Conservation (phyloP, 78 protist species). For the Diacronema lutheri region DNA sequence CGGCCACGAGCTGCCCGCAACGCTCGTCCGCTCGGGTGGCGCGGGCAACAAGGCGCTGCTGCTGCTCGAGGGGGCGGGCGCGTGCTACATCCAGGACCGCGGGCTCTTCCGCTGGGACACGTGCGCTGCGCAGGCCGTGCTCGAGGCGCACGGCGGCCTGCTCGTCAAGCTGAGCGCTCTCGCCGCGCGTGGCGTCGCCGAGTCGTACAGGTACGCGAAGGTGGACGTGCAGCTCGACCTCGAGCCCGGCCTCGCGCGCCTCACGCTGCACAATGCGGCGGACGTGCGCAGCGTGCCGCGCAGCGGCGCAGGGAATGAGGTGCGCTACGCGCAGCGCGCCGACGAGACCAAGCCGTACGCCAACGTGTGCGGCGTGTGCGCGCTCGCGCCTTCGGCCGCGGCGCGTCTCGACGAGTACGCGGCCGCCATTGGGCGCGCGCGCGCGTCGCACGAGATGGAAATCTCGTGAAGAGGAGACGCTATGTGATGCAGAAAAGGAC, state of each 20-base stretch:
- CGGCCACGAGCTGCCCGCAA: not conserved
- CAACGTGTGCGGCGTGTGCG: not conserved
- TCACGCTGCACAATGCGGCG: not conserved
- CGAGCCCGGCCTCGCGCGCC: not conserved
- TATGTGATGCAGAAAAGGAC: no score
- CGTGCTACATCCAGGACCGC: slow-evolving; percentile 32
- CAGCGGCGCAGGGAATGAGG: no score
- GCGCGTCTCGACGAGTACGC: no score
- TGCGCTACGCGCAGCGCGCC: not conserved
- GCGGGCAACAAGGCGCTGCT: slow-evolving; percentile 45
- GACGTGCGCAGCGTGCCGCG: not conserved
- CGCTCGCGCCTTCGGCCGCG: not conserved
- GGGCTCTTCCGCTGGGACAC: slow-evolving; percentile 48
- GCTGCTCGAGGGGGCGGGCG: slow-evolving; percentile 31
- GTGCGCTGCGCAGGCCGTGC: slow-evolving; percentile 50
- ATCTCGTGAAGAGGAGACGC: no score
- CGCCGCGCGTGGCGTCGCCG: not conserved
- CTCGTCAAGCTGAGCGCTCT: not conserved
- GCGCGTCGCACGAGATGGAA: no score
- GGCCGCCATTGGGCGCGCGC: no score
- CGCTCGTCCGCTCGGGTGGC: slow-evolving; percentile 26
- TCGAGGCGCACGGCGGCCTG: slow-evolving; percentile 39
- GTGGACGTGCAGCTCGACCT: not conserved
- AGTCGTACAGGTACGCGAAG: not conserved
- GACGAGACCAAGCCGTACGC: not conserved